phyloP scores from a whole-genome alignment of 148 eudicot species.

The Heliosperma pusillum region DNA sequence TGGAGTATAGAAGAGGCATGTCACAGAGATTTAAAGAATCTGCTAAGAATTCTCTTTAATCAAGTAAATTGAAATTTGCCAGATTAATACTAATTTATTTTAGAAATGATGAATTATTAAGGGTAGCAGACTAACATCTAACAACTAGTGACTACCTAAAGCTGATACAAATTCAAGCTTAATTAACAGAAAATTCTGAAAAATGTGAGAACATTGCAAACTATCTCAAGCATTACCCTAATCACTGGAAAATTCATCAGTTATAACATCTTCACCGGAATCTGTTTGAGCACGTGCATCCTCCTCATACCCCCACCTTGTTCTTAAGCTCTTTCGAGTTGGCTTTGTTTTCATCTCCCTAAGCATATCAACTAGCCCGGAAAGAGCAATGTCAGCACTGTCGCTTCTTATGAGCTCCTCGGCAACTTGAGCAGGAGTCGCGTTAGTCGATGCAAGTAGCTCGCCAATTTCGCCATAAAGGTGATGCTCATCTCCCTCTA shows the following conservation, averaged over 20 bases:
- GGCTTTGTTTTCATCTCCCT: slow-evolving; percentile 28
- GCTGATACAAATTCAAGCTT: not conserved
- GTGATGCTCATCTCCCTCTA: slow-evolving; percentile 26
- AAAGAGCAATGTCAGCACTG: slow-evolving; percentile 36
- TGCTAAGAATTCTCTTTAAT: too few species aligned
- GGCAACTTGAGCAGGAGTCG: slow-evolving; percentile 56
- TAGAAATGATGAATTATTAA: not conserved
- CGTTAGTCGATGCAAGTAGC: slow-evolving; percentile 25
- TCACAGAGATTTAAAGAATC: too few species aligned
- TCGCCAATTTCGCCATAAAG: slow-evolving; percentile 36
- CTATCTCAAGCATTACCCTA: not conserved
- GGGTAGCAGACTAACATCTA: not conserved
- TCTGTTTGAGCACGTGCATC: slow-evolving; percentile 4
- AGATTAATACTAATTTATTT: not conserved
- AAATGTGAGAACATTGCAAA: not conserved
- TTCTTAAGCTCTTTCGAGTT: not conserved
- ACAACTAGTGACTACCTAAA: not conserved
- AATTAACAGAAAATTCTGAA: not conserved
- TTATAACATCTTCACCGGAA: not conserved
- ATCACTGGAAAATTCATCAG: slow-evolving; percentile 15
- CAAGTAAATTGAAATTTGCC: not conserved
- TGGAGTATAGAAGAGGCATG: too few species aligned
- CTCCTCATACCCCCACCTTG: slow-evolving; percentile 12
- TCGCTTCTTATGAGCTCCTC: slow-evolving; percentile 52
- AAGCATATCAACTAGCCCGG: slow-evolving; percentile 34